phyloP scores from a whole-genome alignment of 768 basidiomycete genomes.

The Ramaria sp. region DNA sequence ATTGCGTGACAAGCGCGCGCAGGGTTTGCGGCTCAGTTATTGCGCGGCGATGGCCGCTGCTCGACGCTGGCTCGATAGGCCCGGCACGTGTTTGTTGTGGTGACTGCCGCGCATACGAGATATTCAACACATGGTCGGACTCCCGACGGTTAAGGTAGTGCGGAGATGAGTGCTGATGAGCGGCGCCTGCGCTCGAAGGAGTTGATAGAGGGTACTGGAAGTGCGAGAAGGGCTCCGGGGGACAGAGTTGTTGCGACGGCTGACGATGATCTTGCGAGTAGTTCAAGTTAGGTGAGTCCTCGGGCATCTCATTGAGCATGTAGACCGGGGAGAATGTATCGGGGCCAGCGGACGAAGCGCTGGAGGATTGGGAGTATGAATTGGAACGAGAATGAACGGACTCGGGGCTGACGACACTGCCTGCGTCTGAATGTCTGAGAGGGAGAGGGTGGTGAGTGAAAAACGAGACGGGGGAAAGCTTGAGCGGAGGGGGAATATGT shows the following conservation, averaged over 20 bases:
- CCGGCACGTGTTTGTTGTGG: neutral
- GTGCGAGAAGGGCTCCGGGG: slow-evolving; percentile 7
- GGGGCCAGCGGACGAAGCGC: slow-evolving; percentile 4
- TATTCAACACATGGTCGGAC: slow-evolving; percentile 7
- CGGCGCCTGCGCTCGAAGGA: slow-evolving; percentile 6
- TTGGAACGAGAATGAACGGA: slow-evolving; percentile 7
- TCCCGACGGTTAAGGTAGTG: slow-evolving; percentile 4
- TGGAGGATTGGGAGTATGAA: slow-evolving; percentile 9
- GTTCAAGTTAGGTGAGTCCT: slow-evolving; percentile 1
- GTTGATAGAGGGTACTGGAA: slow-evolving; percentile 7
- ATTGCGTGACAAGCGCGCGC: slow-evolving; percentile 14
- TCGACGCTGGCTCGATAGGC: slow-evolving; percentile 23
- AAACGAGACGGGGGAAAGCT: slow-evolving; percentile 8
- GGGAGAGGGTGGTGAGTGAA: neutral
- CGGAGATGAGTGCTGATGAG: slow-evolving; percentile 3
- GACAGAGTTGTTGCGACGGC: slow-evolving; percentile 4
- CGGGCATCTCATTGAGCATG: slow-evolving; percentile 5
- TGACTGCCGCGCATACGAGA: slow-evolving; percentile 7
- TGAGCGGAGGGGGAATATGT: slow-evolving; percentile 3
- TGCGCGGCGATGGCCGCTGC: slow-evolving; percentile 48
- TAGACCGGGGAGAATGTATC: slow-evolving; percentile 7
- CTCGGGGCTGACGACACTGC: slow-evolving; percentile 6
- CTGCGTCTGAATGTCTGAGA: neutral
- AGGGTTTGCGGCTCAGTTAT: slow-evolving; percentile 48
- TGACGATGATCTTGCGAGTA: neutral